Percentiles rank a stretch among this genome's conserved stretches.
These are phyloP conservation scores for Collariella sp. DNA, from an alignment of 495 filamentous ascomycete genomes.

Conservation along the genomic window DNA sequence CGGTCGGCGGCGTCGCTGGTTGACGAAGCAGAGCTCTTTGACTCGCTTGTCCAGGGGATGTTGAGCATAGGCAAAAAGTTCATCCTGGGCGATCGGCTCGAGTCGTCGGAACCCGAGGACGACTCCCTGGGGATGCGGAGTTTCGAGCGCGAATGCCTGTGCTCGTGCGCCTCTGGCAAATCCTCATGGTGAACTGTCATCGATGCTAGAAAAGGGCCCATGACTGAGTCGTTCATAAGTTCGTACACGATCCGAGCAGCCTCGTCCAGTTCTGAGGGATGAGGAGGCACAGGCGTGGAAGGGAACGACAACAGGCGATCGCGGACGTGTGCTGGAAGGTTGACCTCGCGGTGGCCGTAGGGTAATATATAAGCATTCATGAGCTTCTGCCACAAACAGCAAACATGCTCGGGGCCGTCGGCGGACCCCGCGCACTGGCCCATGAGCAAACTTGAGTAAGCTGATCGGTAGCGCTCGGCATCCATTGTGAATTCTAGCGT, in stretches of 20 bases:
- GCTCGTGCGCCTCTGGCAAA: constrained; percentile 29
- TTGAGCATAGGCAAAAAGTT: constrained; percentile 38
- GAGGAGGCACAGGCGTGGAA: constrained; percentile 55
- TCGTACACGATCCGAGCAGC: constrained; percentile 90
- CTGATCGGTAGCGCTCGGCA: constrained; percentile 76
- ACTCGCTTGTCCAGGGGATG: constrained; percentile 30
- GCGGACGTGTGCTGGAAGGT: constrained; percentile 78
- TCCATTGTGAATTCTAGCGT: constrained; percentile 97
- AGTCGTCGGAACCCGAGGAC: constrained; percentile 24
- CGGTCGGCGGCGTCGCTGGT: constrained; percentile 29
- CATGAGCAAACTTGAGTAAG: constrained; percentile 51
- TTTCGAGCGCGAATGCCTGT: constrained; percentile 32
- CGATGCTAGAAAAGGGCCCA: constrained; percentile 71
- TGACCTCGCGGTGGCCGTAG: constrained; percentile 82
- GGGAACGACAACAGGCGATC: constrained; percentile 65
- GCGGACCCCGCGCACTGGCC: constrained; percentile 10
- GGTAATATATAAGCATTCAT: constrained; percentile 69
- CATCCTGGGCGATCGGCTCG: constrained; percentile 35
- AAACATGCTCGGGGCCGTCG: constrained; percentile 60
- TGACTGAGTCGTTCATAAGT: constrained; percentile 92
- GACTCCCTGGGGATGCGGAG: constrained; percentile 32
- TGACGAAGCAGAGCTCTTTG: constrained; percentile 33
- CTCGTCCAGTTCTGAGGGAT: constrained; percentile 69
- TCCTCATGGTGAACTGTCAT: constrained; percentile 32
- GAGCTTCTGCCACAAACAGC: constrained; percentile 60